phyloP scores from a whole-genome alignment of 805 yeast genomes.

The Priceomyces haplophilus region DNA sequence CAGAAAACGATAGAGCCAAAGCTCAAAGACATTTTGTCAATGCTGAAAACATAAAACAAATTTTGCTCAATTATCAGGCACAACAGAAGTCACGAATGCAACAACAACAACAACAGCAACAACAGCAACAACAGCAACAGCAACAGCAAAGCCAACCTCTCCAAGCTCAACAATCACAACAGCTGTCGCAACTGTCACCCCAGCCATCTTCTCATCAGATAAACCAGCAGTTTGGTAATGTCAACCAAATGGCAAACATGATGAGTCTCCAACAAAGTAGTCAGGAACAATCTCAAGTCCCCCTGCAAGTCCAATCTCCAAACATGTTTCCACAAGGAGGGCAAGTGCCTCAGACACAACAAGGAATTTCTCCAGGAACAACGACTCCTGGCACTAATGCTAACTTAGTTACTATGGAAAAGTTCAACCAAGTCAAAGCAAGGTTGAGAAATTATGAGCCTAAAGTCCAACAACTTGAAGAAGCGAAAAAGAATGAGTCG shows the following conservation, averaged over 20 bases:
- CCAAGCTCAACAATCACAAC: conserved; percentile 1
- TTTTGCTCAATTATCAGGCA: conserved; percentile 53
- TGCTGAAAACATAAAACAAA: conserved; percentile 61
- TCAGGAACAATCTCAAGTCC: not conserved
- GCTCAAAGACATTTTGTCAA: conserved; percentile 62
- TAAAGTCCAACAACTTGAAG: conserved; percentile 49
- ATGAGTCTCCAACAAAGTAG: not conserved
- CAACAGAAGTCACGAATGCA: conserved; percentile 38
- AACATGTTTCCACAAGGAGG: conserved; percentile 5
- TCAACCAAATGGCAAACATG: not conserved
- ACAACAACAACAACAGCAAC: conserved; percentile 22
- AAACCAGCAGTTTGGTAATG: conserved; percentile 2
- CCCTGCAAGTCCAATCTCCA: conserved; percentile 7
- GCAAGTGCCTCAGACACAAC: conserved; percentile 1
- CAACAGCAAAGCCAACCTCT: conserved; percentile 6
- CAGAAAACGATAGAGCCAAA: conserved; percentile 56
- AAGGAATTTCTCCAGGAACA: conserved; percentile 6
- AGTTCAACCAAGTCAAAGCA: conserved; percentile 43
- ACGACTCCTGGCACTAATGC: conserved; percentile 1
- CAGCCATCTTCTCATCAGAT: conserved; percentile 1
- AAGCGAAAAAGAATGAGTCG: conserved; percentile 42
- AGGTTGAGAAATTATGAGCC: conserved; percentile 49
- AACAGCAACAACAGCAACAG: conserved; percentile 14
- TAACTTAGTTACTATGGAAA: conserved; percentile 32
- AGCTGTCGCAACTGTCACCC: not conserved